Base-by-base conservation (phyloP, 768 basidiomycete genomes). In the Lactarius quietus region DNA sequence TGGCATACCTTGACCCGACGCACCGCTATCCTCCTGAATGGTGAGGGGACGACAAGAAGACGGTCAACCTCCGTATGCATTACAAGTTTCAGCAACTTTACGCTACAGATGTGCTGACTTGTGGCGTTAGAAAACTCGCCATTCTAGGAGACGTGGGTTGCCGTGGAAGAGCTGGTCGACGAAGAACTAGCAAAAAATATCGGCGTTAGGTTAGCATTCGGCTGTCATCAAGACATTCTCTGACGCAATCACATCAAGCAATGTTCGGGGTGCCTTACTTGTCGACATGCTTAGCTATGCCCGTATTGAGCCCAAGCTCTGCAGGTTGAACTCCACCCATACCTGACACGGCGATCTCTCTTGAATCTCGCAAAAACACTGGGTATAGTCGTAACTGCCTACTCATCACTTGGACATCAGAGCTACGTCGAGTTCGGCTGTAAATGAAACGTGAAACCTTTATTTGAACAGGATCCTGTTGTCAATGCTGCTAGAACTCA, bases 21-120 rank as follows among this genome's bases (percentile, higher is more conserved):
- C 84, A 86, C 71, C 83, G 85, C 67, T 94, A 91, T 76, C 92
- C 93, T 51, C 86, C 92, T 10, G 91, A 88, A 72, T 95, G 93
- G 93, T 84, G 75, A 59, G 87, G 83, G 36, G 87, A 90, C 59
- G 86, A 92, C 72, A 83, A 83, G 65, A 86, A 84, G 70, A 20
- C 60, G 41, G 85, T 92, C 36, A 76, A 85, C 69, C 81, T 87
- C 43, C 82, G 87, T 86, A 75, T 75, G 80, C 75, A 23, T n/a
- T n/a, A 59, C 60, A 63, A n/a, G 14, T 9, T 52, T 14, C n/a
- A 6, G 48, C n/a, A n/a, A n/a, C 28, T 17, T 48, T 31, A 12
- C 17, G 18, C 36, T 14, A 12, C 2, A 61, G 38, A 60, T 17
- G 1, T 36, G 29, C 54, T 43, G 45, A 69, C 48, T 12, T 29